Conservation (phyloP, 352 stramenopile species). For the Phytophthora pistaciae region DNA sequence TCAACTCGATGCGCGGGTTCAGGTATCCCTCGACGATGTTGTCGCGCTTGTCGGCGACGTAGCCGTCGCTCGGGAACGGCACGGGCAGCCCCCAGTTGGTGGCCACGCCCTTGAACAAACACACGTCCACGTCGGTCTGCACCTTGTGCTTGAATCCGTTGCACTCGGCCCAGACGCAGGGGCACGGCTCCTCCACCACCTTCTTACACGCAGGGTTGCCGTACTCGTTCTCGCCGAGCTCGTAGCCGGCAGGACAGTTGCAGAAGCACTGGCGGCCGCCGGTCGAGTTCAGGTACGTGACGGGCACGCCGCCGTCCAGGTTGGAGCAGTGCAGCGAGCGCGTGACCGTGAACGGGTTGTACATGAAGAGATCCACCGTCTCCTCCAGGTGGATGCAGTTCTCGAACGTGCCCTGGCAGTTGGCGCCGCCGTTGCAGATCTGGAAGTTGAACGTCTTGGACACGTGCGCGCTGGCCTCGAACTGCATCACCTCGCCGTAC, state of each 20-base stretch:
- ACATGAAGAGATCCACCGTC: constrained; percentile 62
- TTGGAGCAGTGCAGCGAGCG: constrained; percentile 46
- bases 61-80: constrained; percentile 69
- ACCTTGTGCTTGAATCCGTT: constrained; percentile 43
- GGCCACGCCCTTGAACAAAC: constrained; percentile 45
- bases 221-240: constrained; percentile 30
- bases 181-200: constrained; percentile 37
- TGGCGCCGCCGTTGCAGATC: constrained; percentile 26
- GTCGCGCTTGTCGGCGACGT: constrained; percentile 52
- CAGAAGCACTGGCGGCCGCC: constrained; percentile 64
- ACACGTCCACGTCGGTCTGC: constrained; percentile 28
- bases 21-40: constrained; percentile 29
- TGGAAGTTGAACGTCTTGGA: constrained; percentile 58
- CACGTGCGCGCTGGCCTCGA: constrained; percentile 33
- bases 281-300: constrained; percentile 51
- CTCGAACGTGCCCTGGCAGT: constrained; percentile 27
- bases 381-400: constrained; percentile 49
- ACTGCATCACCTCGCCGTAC: constrained; percentile 42
- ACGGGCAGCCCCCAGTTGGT: constrained; percentile 48
- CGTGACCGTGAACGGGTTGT: constrained; percentile 64
- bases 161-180: constrained; percentile 57
- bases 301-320: constrained; percentile 51
- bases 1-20: constrained; percentile 30
- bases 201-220: constrained; percentile 33
- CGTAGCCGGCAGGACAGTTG: constrained; percentile 52